Conservation (phyloP, 768 basidiomycete genomes). For the Hortiboletus campestris region DNA sequence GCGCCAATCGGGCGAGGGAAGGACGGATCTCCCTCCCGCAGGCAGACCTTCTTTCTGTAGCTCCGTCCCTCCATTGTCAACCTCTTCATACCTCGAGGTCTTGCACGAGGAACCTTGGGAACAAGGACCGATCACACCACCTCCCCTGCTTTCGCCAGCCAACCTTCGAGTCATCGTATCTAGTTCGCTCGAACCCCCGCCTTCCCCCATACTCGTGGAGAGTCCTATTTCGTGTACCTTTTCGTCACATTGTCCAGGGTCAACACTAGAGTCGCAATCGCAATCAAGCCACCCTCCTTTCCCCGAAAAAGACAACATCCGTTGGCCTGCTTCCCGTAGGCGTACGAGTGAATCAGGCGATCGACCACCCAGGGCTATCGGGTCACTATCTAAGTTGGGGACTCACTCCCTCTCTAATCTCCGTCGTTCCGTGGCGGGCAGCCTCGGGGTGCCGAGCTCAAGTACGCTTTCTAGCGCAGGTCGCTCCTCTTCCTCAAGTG, state of each 20-base stretch:
- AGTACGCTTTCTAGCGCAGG: constrained; percentile 22
- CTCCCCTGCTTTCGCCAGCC: neutral
- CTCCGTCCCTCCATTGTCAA: constrained; percentile 23
- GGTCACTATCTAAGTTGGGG: constrained; percentile 29
- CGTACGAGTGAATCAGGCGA: constrained; percentile 20
- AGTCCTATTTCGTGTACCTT: constrained; percentile 27
- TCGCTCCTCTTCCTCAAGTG: constrained; percentile 40
- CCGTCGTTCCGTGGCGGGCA: constrained; percentile 44
- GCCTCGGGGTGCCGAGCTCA: constrained; percentile 19
- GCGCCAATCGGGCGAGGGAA: constrained; percentile 12
- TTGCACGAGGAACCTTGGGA: constrained; percentile 30
- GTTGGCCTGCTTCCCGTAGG: constrained; percentile 7
- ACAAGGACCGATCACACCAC: constrained; percentile 16
- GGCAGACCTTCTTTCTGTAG: constrained; percentile 25
- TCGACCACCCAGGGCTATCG: constrained; percentile 5
- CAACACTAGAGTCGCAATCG: constrained; percentile 12
- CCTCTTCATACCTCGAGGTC: constrained; percentile 27
- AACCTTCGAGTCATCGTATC: constrained; percentile 21
- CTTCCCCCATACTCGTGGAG: constrained; percentile 13
- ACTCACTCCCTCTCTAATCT: constrained; percentile 43
- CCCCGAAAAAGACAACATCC: constrained; percentile 15
- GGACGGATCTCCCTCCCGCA: constrained; percentile 5
- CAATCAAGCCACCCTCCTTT: constrained; percentile 7
- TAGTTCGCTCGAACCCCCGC: constrained; percentile 3
- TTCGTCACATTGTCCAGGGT: constrained; percentile 20